Evolutionary conservation across 2,329 filamentous ascomycete species (phyloP), one percentile per base, ranked within the genome.

Genomic region (Volutella citrinella): DNA sequence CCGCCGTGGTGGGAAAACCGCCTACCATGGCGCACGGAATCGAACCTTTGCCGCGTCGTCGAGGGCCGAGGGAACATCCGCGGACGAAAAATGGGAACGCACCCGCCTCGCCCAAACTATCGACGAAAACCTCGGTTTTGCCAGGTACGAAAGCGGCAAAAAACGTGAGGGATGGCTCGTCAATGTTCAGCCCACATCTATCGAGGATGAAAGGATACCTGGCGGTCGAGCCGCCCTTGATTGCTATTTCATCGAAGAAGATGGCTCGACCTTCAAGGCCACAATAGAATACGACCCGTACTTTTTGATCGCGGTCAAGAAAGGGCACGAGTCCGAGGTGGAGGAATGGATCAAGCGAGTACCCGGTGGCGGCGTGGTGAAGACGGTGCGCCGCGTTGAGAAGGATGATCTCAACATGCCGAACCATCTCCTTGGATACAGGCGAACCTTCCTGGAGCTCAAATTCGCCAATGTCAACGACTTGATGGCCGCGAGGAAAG

Each of bases 201-300:
- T 98, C 70, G 72, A 95, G 60, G 91, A 97, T 57, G 77, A 90
- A 12, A 86, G 87, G 49, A 76, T 86, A 27, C 82, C 85, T 3
- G 87, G 87, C 40, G 93, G 93, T 22, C 81, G 88, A 46, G 85
- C 93, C 2, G 93, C 87, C 8, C 80, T 98, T 36, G 93, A 98
- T 66, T 96, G 89, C 65, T 98, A 96, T 69, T 98, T 98, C 64
- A 84, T 98, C 40, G 87, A 90, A 52, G 87, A 91, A 38, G 86
- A 95, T 53, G 77, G 87, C 11, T 79, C 82, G 30, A 91, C 85
- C 6, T 98, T 98, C 74, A 98, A 98, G 61, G 90, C 93, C 10
- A 96, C 90, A 1, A 68, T 98, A 46, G 88, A 95, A 66, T 97
- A 95, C 60, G 89, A 97, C 51, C 93, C 93, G 1, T 98, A 98